Evolutionary conservation across 2,329 filamentous ascomycete species (phyloP), one percentile per base, ranked within the genome.

Genomic region (Aspergillus niger): DNA sequence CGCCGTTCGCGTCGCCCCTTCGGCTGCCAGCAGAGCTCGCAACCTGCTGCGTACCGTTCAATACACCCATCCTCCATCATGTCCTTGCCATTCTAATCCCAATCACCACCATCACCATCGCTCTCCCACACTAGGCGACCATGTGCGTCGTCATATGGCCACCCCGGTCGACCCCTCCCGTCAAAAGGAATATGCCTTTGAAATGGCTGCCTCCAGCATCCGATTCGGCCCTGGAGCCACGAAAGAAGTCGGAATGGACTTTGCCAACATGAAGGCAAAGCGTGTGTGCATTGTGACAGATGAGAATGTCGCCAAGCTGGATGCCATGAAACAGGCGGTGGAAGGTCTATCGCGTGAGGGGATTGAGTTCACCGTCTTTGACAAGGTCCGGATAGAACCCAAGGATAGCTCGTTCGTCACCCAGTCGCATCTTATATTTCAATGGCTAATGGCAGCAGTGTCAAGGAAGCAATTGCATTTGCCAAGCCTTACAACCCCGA

Each of bases 221-320:
- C 88, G 95, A 11, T 99, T 98, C 70, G 95, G 95, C 0, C 91
- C 92, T 0, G 95, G 95, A 5, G 91, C 90, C 59, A 99, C 95
- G 24, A 91, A 92, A 76, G 95, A 99, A 77, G 92, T 99, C 20
- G 95, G 95, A 65, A 98, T 98, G 95, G 95, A 99, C 77, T 89
- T 98, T 68, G 89, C 88, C 78, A 98, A 99, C 74, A 84, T 99
- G 82, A 90, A 91, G 13, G 88, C 90, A 6, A 90, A 91, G 80
- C 88, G 88, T 48, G 94, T 99, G 60, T 91, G 91, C 74, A 91
- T 99, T 5, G 92, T 99, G 15, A 99, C 95, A 15, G 95, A 99
- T 74, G 77, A 81, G 55, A 96, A 87, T 26, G 92, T 99, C 15
- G 81, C 87, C 70, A 89, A 90, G 76, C 81, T 99, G 66, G 86